Base-by-base conservation (phyloP, 805 yeast genomes). In the Cyberlindnera subsufficiens region DNA sequence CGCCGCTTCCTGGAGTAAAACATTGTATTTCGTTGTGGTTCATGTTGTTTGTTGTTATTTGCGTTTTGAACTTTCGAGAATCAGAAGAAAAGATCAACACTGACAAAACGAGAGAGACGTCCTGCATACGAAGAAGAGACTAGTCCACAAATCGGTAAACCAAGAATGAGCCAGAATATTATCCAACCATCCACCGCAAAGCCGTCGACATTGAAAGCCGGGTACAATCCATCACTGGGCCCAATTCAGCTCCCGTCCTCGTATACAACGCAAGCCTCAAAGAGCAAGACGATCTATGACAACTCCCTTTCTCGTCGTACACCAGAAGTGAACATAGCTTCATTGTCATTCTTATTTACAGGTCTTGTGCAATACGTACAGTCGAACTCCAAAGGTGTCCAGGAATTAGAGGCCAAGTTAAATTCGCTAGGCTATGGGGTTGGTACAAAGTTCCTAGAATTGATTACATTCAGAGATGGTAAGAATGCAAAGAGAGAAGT, bases 381-480 rank as follows among this genome's bases (percentile, higher is more conserved):
- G 44, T 66, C 68, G 38, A 70, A 75, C 40, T 76, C 86, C 6
- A 76, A 73, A 43, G 87, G 88, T 14, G 71, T 87, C 25, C 80
- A 77, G 44, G 90, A 86, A 51, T 58, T 80, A 32, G 87, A 78
- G 51, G 58, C 69, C 3, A 65, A 81, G 41, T 69, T 87, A 39
- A 86, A 83, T 58, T 76, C 80, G 10, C 64, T 85, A 35, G 96
- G 96, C 1, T 86, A 86, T 58, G 78, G 79, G 32, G 75, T 88
- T 32, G 96, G 96, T 2, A 75, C 78, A 43, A 75, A 86, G 48
- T 70, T 75, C 49, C 63, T 86, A 30, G 96, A 88, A 57, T 67
- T 88, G 47, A 68, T 78, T 7, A 79, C 84, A 30, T 55, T 83
- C 35, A 67, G 95, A 44, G 88, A 81, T 42, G 86, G 89, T 30